phyloP scores from a whole-genome alignment of 495 filamentous ascomycete species.

The Penicillium silybi region DNA sequence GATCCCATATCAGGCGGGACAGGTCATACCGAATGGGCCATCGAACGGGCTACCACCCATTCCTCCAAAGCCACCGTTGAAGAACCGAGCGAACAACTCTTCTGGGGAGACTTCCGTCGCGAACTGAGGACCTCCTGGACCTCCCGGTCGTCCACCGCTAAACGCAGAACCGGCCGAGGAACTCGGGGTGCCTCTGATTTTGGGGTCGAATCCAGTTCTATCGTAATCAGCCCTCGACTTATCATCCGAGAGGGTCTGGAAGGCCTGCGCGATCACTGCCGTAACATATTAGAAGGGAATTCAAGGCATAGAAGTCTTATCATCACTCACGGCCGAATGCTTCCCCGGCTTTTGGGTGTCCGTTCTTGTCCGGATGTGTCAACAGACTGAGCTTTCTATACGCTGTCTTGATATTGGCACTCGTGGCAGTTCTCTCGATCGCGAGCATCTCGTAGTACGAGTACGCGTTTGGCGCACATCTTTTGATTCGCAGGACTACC shows the following conservation, averaged over 20 bases:
- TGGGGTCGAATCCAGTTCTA: conserved; percentile 84
- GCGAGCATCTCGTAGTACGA: conserved; percentile 95
- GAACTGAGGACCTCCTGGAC: conserved; percentile 59
- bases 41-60: conserved; percentile 62
- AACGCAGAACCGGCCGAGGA: conserved; percentile 55
- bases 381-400: conserved; percentile 89
- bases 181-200: conserved; percentile 70
- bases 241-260: conserved; percentile 86
- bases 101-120: conserved; percentile 94
- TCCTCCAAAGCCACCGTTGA: conserved; percentile 57
- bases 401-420: conserved; percentile 92
- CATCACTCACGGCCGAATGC: conserved; percentile 78
- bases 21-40: conserved; percentile 57
- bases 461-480: conserved; percentile 79
- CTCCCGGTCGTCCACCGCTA: conserved; percentile 46
- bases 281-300: conserved; percentile 1
- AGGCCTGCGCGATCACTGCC: conserved; percentile 85
- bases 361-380: conserved; percentile 98
- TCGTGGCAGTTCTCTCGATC: conserved; percentile 66
- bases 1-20: too few species aligned
- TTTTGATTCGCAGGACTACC: conserved; percentile 80
- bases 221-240: conserved; percentile 88
- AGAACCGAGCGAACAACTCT: conserved; percentile 94
- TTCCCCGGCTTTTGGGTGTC: conserved; percentile 93
- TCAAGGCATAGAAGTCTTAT: not conserved